These are phyloP conservation scores for Phlebiopsis flavidoalba DNA, from an alignment of 768 basidiomycete species.

Conservation along the genomic window DNA sequence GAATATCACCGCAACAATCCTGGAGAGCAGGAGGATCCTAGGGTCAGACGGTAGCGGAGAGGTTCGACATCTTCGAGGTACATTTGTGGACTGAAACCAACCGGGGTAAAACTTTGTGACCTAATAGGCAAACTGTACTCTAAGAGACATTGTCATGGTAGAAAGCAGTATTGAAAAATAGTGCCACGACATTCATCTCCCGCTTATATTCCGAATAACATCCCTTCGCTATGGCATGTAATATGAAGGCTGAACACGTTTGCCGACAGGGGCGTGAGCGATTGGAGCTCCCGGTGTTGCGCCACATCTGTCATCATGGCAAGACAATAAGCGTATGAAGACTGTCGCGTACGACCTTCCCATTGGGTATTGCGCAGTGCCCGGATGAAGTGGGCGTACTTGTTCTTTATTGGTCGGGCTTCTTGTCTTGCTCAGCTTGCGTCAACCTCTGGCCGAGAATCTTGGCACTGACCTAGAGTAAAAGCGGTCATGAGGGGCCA, in stretches of 20 bases:
- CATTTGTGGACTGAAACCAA: no score
- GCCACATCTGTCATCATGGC: not conserved
- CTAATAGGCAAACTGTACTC: no score
- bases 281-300: not conserved
- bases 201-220: not conserved
- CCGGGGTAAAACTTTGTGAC: no score
- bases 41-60: no score
- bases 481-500: slow-evolving; percentile 11
- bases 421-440: slow-evolving; percentile 9
- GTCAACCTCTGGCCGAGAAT: slow-evolving; percentile 61
- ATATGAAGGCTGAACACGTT: not conserved
- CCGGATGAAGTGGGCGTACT: not conserved
- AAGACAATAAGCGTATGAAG: not conserved
- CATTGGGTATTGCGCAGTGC: not conserved
- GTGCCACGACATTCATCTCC: not conserved
- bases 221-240: not conserved
- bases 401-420: slow-evolving; percentile 5
- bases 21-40: not conserved
- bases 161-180: not conserved
- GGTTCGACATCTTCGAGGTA: no score
- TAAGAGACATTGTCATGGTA: no score
- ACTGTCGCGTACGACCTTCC: not conserved
- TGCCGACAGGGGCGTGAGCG: not conserved
- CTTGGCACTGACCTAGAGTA: slow-evolving; percentile 69
- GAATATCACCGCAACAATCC: not conserved